Evolutionary conservation across 352 stramenopile genomes (phyloP).

Genomic region (Peronosclerospora sorghi): DNA sequence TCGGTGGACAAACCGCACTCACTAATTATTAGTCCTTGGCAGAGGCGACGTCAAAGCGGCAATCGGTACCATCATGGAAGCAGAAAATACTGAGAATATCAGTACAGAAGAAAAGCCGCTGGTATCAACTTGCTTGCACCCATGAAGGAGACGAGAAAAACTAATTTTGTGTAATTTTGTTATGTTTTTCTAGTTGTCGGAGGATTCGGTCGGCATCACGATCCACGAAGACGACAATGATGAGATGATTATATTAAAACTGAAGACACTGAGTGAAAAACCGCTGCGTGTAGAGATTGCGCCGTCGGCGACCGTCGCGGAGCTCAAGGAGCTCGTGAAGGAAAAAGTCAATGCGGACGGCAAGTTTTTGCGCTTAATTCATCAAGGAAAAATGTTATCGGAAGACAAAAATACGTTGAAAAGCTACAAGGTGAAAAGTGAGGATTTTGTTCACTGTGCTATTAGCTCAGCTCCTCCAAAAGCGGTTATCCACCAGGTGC

Average conservation of each 20-base stretch:
- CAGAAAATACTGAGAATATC: constrained; percentile 42
- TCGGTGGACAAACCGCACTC: constrained; percentile 14
- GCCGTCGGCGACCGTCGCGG: constrained; percentile 41
- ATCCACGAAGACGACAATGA: constrained; percentile 35
- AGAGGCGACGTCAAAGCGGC: background rate
- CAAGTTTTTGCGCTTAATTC: constrained; percentile 80
- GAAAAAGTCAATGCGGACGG: constrained; percentile 58
- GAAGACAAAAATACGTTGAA: constrained; percentile 67
- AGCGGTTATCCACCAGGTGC: constrained; percentile 62
- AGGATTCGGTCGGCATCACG: constrained; percentile 37
- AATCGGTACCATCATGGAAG: constrained; percentile 42
- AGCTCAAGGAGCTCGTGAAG: constrained; percentile 73
- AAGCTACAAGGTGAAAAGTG: constrained; percentile 63
- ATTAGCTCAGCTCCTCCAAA: constrained; percentile 75
- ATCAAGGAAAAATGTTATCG: constrained; percentile 83
- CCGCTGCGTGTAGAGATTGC: constrained; percentile 65
- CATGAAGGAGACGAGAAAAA: background rate
- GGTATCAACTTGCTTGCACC: constrained; percentile 12
- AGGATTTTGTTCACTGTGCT: constrained; percentile 82
- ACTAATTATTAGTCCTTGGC: constrained; percentile 5
- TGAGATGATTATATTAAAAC: constrained; percentile 51
- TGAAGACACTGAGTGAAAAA: constrained; percentile 84
- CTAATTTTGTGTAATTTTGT: background rate
- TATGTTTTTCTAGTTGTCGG: constrained; percentile 25
- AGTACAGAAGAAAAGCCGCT: constrained; percentile 46